phyloP scores from a whole-genome alignment of 108 stramenopile genomes.

The Parmales sp. region DNA sequence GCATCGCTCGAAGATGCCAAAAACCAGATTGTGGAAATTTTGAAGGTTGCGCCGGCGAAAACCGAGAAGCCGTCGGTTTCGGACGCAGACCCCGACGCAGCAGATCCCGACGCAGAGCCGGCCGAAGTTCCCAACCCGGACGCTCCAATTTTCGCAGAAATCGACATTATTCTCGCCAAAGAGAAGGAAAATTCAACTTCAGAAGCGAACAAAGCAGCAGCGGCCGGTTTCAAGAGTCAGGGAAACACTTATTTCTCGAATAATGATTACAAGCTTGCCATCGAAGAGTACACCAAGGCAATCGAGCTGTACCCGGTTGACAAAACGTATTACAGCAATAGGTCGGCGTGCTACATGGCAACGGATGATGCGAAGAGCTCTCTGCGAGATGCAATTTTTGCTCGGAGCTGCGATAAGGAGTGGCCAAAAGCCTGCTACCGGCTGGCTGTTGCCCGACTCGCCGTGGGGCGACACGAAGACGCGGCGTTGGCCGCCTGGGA shows the following conservation, averaged over 20 bases:
- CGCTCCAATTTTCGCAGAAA: no score
- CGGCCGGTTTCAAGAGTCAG: constrained; percentile 17
- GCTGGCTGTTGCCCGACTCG: constrained; percentile 48
- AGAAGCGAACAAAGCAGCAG: constrained; percentile 14
- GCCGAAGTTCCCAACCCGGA: no score
- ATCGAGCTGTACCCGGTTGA: constrained; percentile 42
- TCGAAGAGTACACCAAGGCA: constrained; percentile 44
- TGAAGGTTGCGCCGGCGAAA: no score
- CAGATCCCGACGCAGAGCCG: no score
- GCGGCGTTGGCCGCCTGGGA: constrained; percentile 46
- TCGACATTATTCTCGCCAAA: no score
- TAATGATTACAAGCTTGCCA: constrained; percentile 30
- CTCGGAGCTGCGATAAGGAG: constrained; percentile 26
- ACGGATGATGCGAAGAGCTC: constrained; percentile 7
- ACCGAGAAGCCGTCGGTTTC: no score
- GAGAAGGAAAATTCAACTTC: not conserved
- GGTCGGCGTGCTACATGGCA: constrained; percentile 27
- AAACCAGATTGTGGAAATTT: no score
- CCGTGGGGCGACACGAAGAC: constrained; percentile 42
- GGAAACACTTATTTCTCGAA: constrained; percentile 27
- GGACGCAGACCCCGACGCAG: no score
- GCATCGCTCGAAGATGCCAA: no score
- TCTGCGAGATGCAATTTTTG: constrained; percentile 25
- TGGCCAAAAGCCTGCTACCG: constrained; percentile 57
- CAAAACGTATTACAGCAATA: constrained; percentile 57